Evolutionary conservation across 2,329 filamentous ascomycete species (phyloP).

Genomic region (Paraphoma chrysanthemicola): DNA sequence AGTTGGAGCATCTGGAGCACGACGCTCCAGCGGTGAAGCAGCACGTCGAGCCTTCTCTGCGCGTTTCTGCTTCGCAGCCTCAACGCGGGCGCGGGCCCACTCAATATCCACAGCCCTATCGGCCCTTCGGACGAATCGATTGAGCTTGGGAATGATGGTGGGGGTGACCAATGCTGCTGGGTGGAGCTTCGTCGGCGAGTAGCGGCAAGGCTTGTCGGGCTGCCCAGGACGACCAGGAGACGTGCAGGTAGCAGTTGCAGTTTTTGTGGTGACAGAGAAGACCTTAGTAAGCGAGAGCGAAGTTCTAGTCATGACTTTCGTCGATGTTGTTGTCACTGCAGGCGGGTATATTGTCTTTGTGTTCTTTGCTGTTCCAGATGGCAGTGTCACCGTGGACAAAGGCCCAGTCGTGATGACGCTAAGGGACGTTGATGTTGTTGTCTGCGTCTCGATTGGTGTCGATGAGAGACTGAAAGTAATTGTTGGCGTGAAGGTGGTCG

Average conservation of each 20-base stretch:
- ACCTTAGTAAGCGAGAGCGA: constrained; percentile 34
- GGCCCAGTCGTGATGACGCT: constrained; percentile 36
- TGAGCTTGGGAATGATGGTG: constrained; percentile 26
- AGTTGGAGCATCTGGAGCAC: constrained; percentile 46
- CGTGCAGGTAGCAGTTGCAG: constrained; percentile 48
- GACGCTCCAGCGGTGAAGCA: constrained; percentile 31
- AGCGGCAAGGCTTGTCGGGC: constrained; percentile 44
- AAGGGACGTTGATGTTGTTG: constrained; percentile 28
- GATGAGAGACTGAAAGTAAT: constrained; percentile 40
- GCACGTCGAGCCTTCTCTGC: constrained; percentile 23
- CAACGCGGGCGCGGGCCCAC: constrained; percentile 43
- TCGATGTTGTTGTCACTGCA: constrained; percentile 31
- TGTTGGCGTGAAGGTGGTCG: constrained; percentile 41
- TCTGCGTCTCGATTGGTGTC: constrained; percentile 34
- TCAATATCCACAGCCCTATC: constrained; percentile 41
- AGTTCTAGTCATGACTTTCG: constrained; percentile 36
- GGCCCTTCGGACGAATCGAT: constrained; percentile 30
- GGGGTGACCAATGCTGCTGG: constrained; percentile 38
- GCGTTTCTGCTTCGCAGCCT: constrained; percentile 43
- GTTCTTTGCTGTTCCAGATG: constrained; percentile 39
- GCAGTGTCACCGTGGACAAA: constrained; percentile 38
- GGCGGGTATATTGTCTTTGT: constrained; percentile 42
- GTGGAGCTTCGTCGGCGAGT: constrained; percentile 45
- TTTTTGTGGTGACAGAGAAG: constrained; percentile 41
- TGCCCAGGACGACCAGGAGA: constrained; percentile 33